Evolutionary conservation across 441 rosid genomes (phyloP).

Genomic region (Jatropha multifida): DNA sequence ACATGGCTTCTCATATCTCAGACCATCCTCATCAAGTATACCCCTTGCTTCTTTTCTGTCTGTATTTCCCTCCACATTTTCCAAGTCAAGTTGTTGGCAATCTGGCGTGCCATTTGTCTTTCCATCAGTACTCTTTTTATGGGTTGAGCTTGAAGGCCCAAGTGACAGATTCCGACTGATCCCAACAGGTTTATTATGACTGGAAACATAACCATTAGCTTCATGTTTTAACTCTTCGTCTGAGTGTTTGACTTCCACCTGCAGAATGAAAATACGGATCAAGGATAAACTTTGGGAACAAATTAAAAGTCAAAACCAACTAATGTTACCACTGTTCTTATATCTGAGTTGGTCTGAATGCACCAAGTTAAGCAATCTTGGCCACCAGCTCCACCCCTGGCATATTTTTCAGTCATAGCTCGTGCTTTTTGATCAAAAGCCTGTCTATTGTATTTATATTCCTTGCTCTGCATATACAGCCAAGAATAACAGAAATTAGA

Average conservation of each 20-base stretch:
- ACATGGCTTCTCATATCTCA: conserved; percentile 15
- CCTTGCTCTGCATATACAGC: conserved; percentile 59
- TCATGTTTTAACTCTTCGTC: conserved; percentile 30
- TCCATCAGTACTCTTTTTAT: conserved; percentile 17
- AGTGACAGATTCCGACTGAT: conserved; percentile 41
- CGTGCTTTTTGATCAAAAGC: conserved; percentile 66
- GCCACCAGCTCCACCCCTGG: conserved; percentile 41
- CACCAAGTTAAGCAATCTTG: conserved; percentile 28
- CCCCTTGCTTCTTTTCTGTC: conserved; percentile 29
- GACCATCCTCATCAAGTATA: conserved; percentile 9
- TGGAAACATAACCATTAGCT: conserved; percentile 23
- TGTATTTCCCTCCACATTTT: conserved; percentile 25
- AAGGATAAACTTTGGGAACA: conserved; percentile 1
- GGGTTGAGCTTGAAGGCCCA: conserved; percentile 31
- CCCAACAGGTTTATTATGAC: conserved; percentile 25
- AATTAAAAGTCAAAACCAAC: neutral
- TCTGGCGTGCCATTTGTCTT: conserved; percentile 21
- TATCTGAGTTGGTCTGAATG: conserved; percentile 26
- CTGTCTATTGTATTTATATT: conserved; percentile 76
- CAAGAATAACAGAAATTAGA: conserved; percentile 20
- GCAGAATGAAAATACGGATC: conserved; percentile 12
- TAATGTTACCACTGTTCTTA: conserved; percentile 23
- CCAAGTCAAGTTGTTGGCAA: conserved; percentile 13
- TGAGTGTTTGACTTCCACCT: conserved; percentile 38
- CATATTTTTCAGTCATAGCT: conserved; percentile 66